Evolutionary conservation across 2,329 filamentous ascomycete species (phyloP).

Genomic region (Fusarium siculi): DNA sequence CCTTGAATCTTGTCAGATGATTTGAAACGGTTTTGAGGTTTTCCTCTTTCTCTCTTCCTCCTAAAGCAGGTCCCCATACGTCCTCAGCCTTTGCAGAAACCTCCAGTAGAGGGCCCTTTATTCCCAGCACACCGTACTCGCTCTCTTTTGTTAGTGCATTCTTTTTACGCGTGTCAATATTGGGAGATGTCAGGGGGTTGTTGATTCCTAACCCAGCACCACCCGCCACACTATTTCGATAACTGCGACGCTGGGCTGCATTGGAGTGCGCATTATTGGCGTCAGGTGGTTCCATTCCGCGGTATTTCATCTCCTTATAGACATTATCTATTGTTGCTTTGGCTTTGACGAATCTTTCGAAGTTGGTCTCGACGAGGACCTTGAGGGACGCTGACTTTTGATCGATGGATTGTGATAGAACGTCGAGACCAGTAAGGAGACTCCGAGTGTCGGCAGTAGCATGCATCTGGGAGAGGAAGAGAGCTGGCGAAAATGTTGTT

Average conservation of each 20-base stretch:
- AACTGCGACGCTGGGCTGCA: constrained; percentile 74
- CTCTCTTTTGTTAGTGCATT: constrained; percentile 93
- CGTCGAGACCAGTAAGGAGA: constrained; percentile 83
- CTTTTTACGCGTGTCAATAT: constrained; percentile 75
- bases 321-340: constrained; percentile 99
- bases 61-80: constrained; percentile 94
- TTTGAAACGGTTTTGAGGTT: constrained; percentile 81
- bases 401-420: constrained; percentile 90
- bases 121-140: constrained; percentile 87
- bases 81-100: constrained; percentile 95
- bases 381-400: constrained; percentile 98
- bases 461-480: constrained; percentile 94
- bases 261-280: constrained; percentile 60
- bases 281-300: constrained; percentile 65
- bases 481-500: constrained; percentile 90
- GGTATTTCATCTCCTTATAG: constrained; percentile 95
- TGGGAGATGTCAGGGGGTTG: constrained; percentile 52
- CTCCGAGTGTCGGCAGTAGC: constrained; percentile 84
- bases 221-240: constrained; percentile 62
- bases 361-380: constrained; percentile 95
- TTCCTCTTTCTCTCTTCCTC: constrained; percentile 90
- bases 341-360: constrained; percentile 96
- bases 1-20: constrained; percentile 81
- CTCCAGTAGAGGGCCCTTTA: constrained; percentile 88
- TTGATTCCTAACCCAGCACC: constrained; percentile 51